Evolutionary conservation across 2,329 filamentous ascomycete genomes (phyloP), one percentile per base, ranked within the genome.

Genomic region (Lecanicillium sp.): DNA sequence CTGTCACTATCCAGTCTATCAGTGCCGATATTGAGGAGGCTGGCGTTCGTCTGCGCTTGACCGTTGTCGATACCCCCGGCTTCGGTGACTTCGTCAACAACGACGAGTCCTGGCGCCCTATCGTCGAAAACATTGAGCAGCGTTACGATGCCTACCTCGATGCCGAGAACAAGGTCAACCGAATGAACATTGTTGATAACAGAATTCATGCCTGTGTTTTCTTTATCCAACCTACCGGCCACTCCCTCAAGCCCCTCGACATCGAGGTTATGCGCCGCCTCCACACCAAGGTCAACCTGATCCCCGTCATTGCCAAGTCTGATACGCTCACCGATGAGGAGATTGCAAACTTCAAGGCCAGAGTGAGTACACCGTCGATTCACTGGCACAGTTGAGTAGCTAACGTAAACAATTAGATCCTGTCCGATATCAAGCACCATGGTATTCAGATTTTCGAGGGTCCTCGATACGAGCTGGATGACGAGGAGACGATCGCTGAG

Each of bases 81-180:
- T 98, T 98, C 55, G 92, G 92, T 57, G 92, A 98, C 69, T 98
- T 97, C 59, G 92, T 98, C 60, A 98, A 98, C 83, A 98, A 98
- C 61, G 92, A 97, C 57, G 92, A 97, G 68, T 98, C 92, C 19
- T 98, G 92, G 92, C 81, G 92, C 58, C 92, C 92, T 41, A 98
- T 98, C 67, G 84, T 96, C 55, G 92, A 98, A 74, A 97, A 97
- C 75, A 97, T 98, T 57, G 92, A 98, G 75, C 88, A 95, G 76
- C 86, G 92, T 53, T 98, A 92, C 59, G 92, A 98, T 66, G 89
- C 92, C 39, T 98, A 97, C 66, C 77, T 98, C 44, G 92, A 98
- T 67, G 90, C 92, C 33, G 92, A 98, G 78, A 98, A 98, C 81
- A 98, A 97, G 79, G 88, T 98, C 64, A 98, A 98, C 76, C 87